A percentile compares a stretch with the other conserved stretches of the same genome.
Conservation (phyloP, 1,284 basidiomycete genomes). For the Cutaneotrichosporon dermatis region DNA sequence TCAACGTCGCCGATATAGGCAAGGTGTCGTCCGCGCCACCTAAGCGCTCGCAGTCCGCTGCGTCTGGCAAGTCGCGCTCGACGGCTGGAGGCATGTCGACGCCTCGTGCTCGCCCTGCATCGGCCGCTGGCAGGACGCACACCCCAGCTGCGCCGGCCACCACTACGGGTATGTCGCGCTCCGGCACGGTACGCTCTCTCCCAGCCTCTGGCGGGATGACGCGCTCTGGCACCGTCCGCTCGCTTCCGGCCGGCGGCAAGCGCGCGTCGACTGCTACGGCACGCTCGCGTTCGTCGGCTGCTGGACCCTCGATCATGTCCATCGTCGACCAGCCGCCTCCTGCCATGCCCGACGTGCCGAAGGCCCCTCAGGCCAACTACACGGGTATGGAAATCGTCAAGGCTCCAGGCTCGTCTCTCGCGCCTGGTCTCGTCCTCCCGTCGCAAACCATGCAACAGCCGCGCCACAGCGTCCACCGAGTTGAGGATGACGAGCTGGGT, state of each 20-base stretch:
- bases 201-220: not conserved
- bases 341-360: constrained; percentile 46
- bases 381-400: constrained; percentile 27
- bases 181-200: too few relatives aligned
- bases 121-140: not conserved
- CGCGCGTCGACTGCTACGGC: constrained; percentile 20
- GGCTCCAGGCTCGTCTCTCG: constrained; percentile 41
- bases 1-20: constrained; percentile 40
- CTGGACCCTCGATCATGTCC: constrained; percentile 31
- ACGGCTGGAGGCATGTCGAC: constrained; percentile 22
- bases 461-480: not conserved
- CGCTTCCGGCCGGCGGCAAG: not conserved
- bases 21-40: constrained; percentile 9
- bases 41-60: constrained; percentile 23
- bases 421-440: constrained; percentile 13
- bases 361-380: constrained; percentile 38
- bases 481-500: constrained; percentile 13
- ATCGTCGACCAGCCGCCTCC: constrained; percentile 34
- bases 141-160: constrained; percentile 1
- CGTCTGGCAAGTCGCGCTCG: constrained; percentile 31
- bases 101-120: constrained; percentile 5
- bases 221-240: constrained; percentile 10
- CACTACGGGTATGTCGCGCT: not conserved
- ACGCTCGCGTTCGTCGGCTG: not conserved
- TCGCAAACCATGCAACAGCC: not conserved